A percentile compares a stretch with the other conserved stretches of the same genome.
Evolutionary conservation across 176 grass and related monocot species (phyloP).

Genomic region (Cymbopogon citratus): DNA sequence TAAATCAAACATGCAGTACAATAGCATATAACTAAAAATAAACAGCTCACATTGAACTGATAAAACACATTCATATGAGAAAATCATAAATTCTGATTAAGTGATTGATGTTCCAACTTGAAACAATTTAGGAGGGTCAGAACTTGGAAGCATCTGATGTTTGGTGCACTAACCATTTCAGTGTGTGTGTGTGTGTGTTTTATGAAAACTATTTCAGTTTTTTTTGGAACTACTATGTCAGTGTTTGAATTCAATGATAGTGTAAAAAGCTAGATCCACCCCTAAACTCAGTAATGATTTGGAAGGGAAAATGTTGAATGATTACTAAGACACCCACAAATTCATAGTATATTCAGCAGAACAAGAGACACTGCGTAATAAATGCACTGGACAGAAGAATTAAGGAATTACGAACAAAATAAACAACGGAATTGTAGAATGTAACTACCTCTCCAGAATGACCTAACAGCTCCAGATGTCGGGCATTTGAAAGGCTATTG

Average conservation of each 20-base stretch:
- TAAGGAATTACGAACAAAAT: background rate
- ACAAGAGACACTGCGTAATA: background rate
- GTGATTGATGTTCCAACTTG: background rate
- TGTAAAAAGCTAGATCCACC: background rate
- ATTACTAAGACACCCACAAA: background rate
- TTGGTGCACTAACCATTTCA: background rate
- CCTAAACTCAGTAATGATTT: background rate
- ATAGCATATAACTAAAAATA: background rate
- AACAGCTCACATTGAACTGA: background rate
- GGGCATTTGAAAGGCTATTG: slow-evolving; percentile 8
- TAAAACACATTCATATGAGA: background rate
- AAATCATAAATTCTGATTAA: background rate
- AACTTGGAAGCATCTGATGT: background rate
- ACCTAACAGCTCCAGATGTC: slow-evolving; percentile 4
- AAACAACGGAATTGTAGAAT: background rate
- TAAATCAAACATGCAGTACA: background rate
- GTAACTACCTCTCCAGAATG: slow-evolving; percentile 7
- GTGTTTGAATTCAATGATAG: background rate
- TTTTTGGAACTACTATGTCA: background rate
- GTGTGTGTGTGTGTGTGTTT: too few relatives aligned
- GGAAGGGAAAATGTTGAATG: background rate
- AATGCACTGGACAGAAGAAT: background rate
- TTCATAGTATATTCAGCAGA: background rate
- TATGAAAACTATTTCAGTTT: too few relatives aligned
- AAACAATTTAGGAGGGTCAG: background rate